Base-by-base conservation (phyloP, 1,139 yeast genomes). In the Pichia inconspicua region DNA sequence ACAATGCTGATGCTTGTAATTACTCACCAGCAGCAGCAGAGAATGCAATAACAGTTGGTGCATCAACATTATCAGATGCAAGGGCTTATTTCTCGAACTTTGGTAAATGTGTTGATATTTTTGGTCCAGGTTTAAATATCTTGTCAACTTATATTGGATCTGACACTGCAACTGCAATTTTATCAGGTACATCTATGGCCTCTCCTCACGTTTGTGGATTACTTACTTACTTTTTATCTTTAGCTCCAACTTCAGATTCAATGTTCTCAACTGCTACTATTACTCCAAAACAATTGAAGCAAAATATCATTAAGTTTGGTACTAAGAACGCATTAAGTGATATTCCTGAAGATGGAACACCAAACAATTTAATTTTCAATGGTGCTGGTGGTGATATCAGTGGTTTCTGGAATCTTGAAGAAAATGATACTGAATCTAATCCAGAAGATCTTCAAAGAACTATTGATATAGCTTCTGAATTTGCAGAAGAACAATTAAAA, bases 151-250 rank as follows among this genome's bases (percentile, higher is more conserved):
- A 89, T 72, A 89, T 86, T 66, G 95, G 96, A 45, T 83, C 95
- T 38, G 80, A 81, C 56, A 68, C 77, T 50, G 89, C 94, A 44
- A 84, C 95, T 57, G 95, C 96, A 53, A 81, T 92, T 46, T 77
- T 92, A 69, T 88, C 97, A 39, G 98, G 98, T 71, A 92, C 98
- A 22, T 92, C 98, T 22, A 92, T 92, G 98, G 98, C 98, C 35
- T 87, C 97, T 42, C 98, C 98, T 47, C 97, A 92, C 66, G 84
- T 92, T 66, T 84, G 89, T 54, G 98, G 98, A 58, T 76, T 92
- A 66, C 74, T 84, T 64, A 72, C 97, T 5, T 92, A 92, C 77
- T 90, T 80, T 71, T 73, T 92, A 60, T 87, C 97, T 25, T 80
- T 92, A 67, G 94, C 87, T 71, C 98, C 98, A 58, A 85, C 80